A percentile compares a stretch with the other conserved stretches of the same genome.
These are phyloP conservation scores for Rutstroemia sp. DNA, from an alignment of 2,329 filamentous ascomycete species.

Conservation along the genomic window DNA sequence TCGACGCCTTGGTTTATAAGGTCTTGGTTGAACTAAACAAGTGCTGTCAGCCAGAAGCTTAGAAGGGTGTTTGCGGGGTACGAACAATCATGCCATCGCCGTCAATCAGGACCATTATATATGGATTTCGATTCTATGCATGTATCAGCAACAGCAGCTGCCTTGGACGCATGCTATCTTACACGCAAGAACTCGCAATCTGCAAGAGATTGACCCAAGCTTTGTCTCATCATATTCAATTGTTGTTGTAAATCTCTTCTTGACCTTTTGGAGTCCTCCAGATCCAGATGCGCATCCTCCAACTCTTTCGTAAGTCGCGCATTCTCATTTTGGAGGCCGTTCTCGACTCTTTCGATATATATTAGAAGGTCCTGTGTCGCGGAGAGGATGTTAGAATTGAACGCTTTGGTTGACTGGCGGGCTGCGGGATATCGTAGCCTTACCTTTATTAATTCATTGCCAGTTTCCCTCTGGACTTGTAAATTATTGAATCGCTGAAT, in stretches of 20 bases:
- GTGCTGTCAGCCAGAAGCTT: conserved; percentile 10
- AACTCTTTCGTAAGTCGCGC: conserved; percentile 35
- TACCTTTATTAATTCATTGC: conserved; percentile 42
- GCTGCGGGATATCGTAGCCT: conserved; percentile 3
- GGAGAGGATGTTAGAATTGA: conserved; percentile 1
- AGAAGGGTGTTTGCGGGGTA: conserved; percentile 11
- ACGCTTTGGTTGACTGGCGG: not conserved
- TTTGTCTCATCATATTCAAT: conserved; percentile 34
- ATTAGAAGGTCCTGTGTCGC: conserved; percentile 39
- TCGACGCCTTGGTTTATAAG: conserved; percentile 45
- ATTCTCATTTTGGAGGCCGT: conserved; percentile 38
- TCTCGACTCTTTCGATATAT: conserved; percentile 40
- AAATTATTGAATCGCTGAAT: conserved; percentile 40
- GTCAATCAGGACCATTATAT: conserved; percentile 54
- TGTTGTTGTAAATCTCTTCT: conserved; percentile 44
- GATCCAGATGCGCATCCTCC: conserved; percentile 40
- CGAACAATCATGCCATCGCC: conserved; percentile 54
- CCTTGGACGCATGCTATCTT: conserved; percentile 14
- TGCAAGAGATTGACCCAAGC: conserved; percentile 30
- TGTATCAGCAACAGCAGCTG: not conserved
- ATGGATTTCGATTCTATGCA: conserved; percentile 42
- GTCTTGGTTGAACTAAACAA: conserved; percentile 47
- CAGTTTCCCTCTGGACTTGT: conserved; percentile 35
- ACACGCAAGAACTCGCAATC: conserved; percentile 42
- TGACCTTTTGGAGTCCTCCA: conserved; percentile 40